These are phyloP conservation scores for Puccinia triticina DNA, from an alignment of 1,284 basidiomycete species.

Conservation along the genomic window DNA sequence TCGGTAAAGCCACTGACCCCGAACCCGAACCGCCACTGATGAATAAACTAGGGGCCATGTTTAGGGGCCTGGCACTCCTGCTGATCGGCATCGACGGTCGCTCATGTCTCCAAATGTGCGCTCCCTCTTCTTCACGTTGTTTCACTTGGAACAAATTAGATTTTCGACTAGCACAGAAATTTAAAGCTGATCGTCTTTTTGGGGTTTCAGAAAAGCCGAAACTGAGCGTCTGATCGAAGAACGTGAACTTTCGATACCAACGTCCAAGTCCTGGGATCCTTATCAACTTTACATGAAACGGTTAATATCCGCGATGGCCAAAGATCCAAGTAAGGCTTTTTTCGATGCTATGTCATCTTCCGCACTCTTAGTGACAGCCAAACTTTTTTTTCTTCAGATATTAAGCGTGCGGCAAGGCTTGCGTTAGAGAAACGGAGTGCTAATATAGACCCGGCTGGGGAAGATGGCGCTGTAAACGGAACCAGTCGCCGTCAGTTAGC, in stretches of 20 bases:
- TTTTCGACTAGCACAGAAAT: neutral
- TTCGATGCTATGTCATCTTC: neutral
- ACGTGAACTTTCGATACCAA: slow-evolving; percentile 55
- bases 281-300: slow-evolving; percentile 58
- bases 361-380: neutral
- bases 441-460: neutral
- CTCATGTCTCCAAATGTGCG: slow-evolving; percentile 57
- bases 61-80: slow-evolving; percentile 57
- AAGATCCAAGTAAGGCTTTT: slow-evolving; percentile 52
- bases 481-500: neutral
- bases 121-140: neutral
- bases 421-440: slow-evolving; percentile 40
- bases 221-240: slow-evolving; percentile 56
- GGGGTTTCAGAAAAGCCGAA: slow-evolving; percentile 54
- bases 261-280: slow-evolving; percentile 57
- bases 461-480: slow-evolving; percentile 5
- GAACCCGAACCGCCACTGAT: slow-evolving; percentile 54
- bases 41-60: slow-evolving; percentile 54
- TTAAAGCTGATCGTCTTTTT: neutral
- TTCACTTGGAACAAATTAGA: neutral
- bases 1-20: slow-evolving; percentile 55
- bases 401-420: slow-evolving; percentile 49
- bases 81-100: slow-evolving; percentile 55
- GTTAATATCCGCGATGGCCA: slow-evolving; percentile 56
- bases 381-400: slow-evolving; percentile 11